Evolutionary conservation across 2,329 filamentous ascomycete species (phyloP).

Genomic region (Paraphaeosphaeria sporulosa): DNA sequence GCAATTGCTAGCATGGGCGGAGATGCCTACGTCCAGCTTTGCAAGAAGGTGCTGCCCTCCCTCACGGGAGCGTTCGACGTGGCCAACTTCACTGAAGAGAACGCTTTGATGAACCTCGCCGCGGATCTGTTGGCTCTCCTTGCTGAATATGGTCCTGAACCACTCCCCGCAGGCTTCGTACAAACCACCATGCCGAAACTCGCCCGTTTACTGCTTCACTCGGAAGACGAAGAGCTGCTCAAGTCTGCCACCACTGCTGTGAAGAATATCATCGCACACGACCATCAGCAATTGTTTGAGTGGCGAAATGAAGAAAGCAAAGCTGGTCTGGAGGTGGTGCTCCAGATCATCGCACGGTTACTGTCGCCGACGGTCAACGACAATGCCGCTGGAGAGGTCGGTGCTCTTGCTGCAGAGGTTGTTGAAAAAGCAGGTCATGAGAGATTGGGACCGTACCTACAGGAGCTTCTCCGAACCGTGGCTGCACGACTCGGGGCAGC

Average conservation of each 20-base stretch:
- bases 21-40: constrained; percentile 78
- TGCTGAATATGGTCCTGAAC: constrained; percentile 81
- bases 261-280: constrained; percentile 88
- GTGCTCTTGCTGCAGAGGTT: constrained; percentile 89
- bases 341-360: constrained; percentile 91
- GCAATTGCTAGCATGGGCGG: constrained; percentile 69
- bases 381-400: constrained; percentile 93
- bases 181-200: constrained; percentile 86
- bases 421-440: constrained; percentile 96
- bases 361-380: constrained; percentile 87
- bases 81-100: constrained; percentile 83
- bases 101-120: constrained; percentile 84
- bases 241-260: constrained; percentile 85
- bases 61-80: constrained; percentile 90
- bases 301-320: constrained; percentile 83
- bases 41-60: constrained; percentile 84
- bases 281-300: constrained; percentile 85
- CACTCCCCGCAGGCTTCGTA: constrained; percentile 86
- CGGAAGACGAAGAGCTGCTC: constrained; percentile 85
- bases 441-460: constrained; percentile 86
- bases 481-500: constrained; percentile 84
- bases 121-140: constrained; percentile 84
- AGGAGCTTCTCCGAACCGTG: constrained; percentile 87
- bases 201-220: constrained; percentile 80
- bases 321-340: constrained; percentile 84